Percentiles rank a stretch among this genome's conserved stretches.
Evolutionary conservation across 306 rosid genomes (phyloP).

Genomic region (Ormosia emarginata): DNA sequence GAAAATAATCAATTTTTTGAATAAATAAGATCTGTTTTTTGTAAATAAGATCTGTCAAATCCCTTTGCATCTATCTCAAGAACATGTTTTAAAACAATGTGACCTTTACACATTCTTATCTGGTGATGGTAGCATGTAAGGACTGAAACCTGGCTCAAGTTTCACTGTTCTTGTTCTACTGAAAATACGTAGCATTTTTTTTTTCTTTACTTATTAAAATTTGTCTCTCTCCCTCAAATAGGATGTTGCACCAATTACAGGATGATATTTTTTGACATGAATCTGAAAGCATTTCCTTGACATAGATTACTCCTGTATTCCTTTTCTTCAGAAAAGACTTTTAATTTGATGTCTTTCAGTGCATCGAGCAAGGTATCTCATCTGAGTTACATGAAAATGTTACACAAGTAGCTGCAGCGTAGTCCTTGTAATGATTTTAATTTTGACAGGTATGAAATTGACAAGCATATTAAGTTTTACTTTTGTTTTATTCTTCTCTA

Average conservation of each 20-base stretch:
- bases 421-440: conserved; percentile 11
- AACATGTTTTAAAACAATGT: not conserved
- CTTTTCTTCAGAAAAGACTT: not conserved
- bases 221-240: not conserved
- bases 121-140: not conserved
- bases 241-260: not conserved
- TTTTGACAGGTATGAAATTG: conserved; percentile 22
- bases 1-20: not conserved
- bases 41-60: not conserved
- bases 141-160: not conserved
- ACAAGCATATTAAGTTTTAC: not conserved
- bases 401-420: conserved; percentile 24
- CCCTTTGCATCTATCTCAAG: not conserved
- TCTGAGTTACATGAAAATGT: conserved; percentile 23
- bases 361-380: conserved; percentile 48
- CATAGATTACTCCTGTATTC: not conserved
- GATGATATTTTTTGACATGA: not conserved
- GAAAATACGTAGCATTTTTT: not conserved
- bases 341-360: conserved; percentile 31
- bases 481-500: not conserved
- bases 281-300: conserved; percentile 4
- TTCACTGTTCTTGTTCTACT: not conserved
- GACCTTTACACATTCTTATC: not conserved
- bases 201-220: not conserved
- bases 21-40: not conserved